These are phyloP conservation scores for Tylopilus rubrobrunneus DNA, from an alignment of 768 basidiomycete genomes.

Conservation along the genomic window DNA sequence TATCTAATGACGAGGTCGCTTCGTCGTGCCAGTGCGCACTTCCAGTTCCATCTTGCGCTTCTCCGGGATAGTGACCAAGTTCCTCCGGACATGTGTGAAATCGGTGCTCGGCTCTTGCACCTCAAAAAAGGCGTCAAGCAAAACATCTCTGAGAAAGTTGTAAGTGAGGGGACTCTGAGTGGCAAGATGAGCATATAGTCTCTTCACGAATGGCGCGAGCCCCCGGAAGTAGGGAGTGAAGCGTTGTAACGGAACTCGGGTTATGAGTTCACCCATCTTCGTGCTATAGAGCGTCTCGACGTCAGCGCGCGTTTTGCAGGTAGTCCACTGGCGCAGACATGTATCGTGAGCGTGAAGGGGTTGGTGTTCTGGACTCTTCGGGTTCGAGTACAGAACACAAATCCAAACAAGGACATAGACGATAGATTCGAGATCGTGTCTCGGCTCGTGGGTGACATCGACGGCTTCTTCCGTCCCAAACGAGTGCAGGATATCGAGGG, in stretches of 20 bases:
- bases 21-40: background rate
- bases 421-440: conserved; percentile 2
- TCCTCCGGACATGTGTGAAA: background rate
- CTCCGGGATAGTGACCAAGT: background rate
- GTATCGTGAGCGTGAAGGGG: background rate
- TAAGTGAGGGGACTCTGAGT: background rate
- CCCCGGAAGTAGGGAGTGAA: background rate
- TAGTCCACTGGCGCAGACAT: background rate
- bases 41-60: background rate
- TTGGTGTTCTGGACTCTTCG: background rate
- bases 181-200: background rate
- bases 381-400: background rate
- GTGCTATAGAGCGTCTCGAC: background rate
- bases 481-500: background rate
- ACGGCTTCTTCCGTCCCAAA: background rate
- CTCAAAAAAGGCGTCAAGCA: background rate
- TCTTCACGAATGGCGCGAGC: background rate
- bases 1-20: background rate
- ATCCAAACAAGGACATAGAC: conserved; percentile 4
- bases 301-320: background rate
- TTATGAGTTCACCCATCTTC: background rate
- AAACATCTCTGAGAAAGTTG: background rate
- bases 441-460: background rate
- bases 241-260: background rate
- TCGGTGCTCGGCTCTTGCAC: background rate